Conservation (phyloP, 805 yeast species). For the Kodamaea kaohsiungensis region DNA sequence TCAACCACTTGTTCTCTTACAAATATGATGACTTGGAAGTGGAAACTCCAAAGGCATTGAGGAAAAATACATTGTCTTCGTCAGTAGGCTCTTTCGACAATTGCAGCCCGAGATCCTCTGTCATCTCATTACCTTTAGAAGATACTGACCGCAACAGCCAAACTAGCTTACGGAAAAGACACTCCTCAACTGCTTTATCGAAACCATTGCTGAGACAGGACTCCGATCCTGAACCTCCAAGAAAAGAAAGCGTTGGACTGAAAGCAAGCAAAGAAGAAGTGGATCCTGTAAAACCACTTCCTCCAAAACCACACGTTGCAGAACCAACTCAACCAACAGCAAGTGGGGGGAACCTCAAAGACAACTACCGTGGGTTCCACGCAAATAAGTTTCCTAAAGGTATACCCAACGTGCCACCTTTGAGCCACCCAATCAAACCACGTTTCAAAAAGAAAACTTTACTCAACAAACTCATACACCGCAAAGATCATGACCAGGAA, state of each 20-base stretch:
- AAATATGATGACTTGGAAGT: conserved; percentile 11
- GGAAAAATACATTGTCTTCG: background rate
- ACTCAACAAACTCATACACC: conserved; percentile 41
- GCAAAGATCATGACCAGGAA: conserved; percentile 20
- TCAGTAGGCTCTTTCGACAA: conserved; percentile 9
- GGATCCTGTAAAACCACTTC: background rate
- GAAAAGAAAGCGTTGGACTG: background rate
- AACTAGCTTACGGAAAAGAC: background rate
- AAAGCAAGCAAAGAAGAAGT: background rate
- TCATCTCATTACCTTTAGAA: conserved; percentile 9
- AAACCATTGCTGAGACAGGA: conserved; percentile 1
- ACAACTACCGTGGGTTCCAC: conserved; percentile 44
- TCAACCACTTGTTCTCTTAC: conserved; percentile 11
- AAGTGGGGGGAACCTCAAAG: conserved; percentile 15
- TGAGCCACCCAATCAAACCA: conserved; percentile 51
- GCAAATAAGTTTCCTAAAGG: conserved; percentile 29
- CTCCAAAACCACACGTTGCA: background rate
- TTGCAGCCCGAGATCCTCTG: conserved; percentile 15
- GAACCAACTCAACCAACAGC: background rate
- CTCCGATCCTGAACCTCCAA: background rate
- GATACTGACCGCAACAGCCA: background rate
- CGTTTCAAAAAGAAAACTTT: conserved; percentile 40
- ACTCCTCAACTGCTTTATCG: background rate
- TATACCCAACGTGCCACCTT: conserved; percentile 43
- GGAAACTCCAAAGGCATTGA: background rate